These are phyloP conservation scores for Protoeuglena noctilucae DNA, from an alignment of 139 green algal species.

Conservation along the genomic window DNA sequence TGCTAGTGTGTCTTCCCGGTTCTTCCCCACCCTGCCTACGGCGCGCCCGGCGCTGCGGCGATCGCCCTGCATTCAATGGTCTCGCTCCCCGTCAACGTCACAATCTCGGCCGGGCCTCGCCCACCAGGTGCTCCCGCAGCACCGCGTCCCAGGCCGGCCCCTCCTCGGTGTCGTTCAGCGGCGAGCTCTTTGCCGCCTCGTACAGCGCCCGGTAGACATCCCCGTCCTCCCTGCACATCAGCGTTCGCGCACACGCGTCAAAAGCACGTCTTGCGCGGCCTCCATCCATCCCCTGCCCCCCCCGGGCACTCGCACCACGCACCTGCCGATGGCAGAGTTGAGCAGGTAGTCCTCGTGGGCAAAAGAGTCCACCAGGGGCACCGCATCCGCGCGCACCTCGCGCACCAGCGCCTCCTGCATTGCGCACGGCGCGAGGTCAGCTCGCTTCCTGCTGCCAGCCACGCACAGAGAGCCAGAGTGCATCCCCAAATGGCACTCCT, in stretches of 20 bases:
- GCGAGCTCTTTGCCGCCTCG: constrained; percentile 43
- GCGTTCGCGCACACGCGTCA: not conserved
- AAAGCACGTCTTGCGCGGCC: not conserved
- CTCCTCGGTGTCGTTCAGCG: constrained; percentile 68
- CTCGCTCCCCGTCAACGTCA: no score
- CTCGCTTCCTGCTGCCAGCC: constrained; percentile 28
- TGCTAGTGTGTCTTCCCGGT: no score
- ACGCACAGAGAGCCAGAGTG: not conserved
- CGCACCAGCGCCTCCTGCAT: constrained; percentile 34
- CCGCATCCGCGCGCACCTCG: constrained; percentile 56
- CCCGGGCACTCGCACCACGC: not conserved
- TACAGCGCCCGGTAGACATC: constrained; percentile 35
- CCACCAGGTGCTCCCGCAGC: constrained; percentile 18
- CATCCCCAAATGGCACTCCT: no score
- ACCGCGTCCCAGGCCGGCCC: constrained; percentile 62
- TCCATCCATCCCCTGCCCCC: not conserved
- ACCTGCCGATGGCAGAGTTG: constrained; percentile 51
- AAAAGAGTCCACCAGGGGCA: constrained; percentile 69
- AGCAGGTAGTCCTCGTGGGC: constrained; percentile 64
- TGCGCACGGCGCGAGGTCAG: constrained; percentile 18
- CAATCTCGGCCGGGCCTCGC: no score
- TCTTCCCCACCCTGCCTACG: no score
- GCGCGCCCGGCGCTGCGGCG: no score
- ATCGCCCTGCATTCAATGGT: no score
- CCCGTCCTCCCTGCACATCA: constrained; percentile 1